Evolutionary conservation across 23 red algal species (phyloP).

Genomic region (Cyanidioschyzon merolae): DNA sequence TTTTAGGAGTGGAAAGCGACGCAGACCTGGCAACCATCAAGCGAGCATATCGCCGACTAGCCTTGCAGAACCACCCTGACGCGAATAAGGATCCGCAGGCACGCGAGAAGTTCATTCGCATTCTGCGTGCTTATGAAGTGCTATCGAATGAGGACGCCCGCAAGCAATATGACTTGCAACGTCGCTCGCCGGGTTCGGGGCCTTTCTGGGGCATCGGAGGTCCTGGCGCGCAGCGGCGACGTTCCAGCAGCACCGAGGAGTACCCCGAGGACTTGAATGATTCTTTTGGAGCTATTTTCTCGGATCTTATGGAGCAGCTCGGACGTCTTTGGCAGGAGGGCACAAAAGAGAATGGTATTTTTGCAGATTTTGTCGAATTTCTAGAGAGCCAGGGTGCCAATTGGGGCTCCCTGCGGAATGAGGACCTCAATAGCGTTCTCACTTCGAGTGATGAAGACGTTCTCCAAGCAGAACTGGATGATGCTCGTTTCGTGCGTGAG

Average conservation of each 20-base stretch:
- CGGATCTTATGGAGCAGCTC: constrained; percentile 47
- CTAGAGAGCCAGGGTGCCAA: constrained; percentile 41
- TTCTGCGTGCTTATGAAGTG: constrained; percentile 77
- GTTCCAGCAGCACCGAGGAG: constrained; percentile 38
- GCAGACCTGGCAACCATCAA: constrained; percentile 63
- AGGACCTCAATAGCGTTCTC: constrained; percentile 53
- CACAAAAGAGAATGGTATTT: constrained; percentile 21
- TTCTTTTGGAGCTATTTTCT: constrained; percentile 58
- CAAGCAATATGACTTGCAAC: constrained; percentile 27
- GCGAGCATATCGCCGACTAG: constrained; percentile 63
- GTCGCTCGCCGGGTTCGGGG: not conserved
- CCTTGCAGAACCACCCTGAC: constrained; percentile 83
- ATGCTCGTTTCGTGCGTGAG: constrained; percentile 51
- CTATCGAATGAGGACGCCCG: constrained; percentile 52
- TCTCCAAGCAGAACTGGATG: constrained; percentile 69
- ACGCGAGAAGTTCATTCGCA: constrained; percentile 55
- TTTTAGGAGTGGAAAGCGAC: constrained; percentile 34
- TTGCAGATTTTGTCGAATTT: constrained; percentile 90
- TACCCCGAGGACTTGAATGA: constrained; percentile 67
- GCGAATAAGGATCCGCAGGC: constrained; percentile 73
- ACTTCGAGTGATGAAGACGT: constrained; percentile 28
- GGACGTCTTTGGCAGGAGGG: constrained; percentile 21
- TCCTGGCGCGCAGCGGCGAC: constrained; percentile 21
- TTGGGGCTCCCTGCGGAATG: constrained; percentile 22
- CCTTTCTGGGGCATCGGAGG: not conserved